phyloP scores from a whole-genome alignment of 352 stramenopile genomes.

The Globisporangium emineosum region DNA sequence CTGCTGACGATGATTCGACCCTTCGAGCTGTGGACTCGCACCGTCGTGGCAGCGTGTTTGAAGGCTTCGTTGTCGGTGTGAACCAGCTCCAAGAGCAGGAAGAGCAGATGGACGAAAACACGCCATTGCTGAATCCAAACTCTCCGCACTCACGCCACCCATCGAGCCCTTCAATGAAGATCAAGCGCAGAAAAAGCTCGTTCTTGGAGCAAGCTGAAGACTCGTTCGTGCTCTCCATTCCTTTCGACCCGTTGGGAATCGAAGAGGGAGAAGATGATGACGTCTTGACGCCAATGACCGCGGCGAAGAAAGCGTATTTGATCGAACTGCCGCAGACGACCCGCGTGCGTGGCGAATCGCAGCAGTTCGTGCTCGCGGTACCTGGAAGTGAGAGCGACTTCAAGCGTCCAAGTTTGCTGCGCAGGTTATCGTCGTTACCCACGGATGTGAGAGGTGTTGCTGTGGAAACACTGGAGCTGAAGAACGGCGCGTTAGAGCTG shows the following conservation, averaged over 20 bases:
- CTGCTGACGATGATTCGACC: slow-evolving; percentile 71
- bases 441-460: slow-evolving; percentile 71
- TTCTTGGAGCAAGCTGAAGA: slow-evolving; percentile 71
- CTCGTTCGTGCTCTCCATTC: slow-evolving; percentile 80
- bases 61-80: slow-evolving; percentile 82
- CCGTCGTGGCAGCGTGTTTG: slow-evolving; percentile 54
- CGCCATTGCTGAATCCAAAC: slow-evolving; percentile 45
- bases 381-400: slow-evolving; percentile 53
- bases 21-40: slow-evolving; percentile 63
- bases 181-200: slow-evolving; percentile 64
- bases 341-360: slow-evolving; percentile 28
- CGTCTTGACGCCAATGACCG: slow-evolving; percentile 30
- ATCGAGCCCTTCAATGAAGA: slow-evolving; percentile 33
- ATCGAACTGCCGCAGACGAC: slow-evolving; percentile 64
- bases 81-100: slow-evolving; percentile 63
- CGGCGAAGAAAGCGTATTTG: slow-evolving; percentile 65
- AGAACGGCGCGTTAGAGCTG: slow-evolving; percentile 60
- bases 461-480: slow-evolving; percentile 68
- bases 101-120: slow-evolving; percentile 41
- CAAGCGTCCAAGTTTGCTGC: slow-evolving; percentile 53
- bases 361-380: slow-evolving; percentile 79
- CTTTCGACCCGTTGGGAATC: slow-evolving; percentile 47
- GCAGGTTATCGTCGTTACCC: slow-evolving; percentile 56
- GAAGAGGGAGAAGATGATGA: slow-evolving; percentile 17
- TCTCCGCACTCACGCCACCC: slow-evolving; percentile 22